phyloP scores from a whole-genome alignment of 2,329 filamentous ascomycete species.

The Keithomyces neogunnii region DNA sequence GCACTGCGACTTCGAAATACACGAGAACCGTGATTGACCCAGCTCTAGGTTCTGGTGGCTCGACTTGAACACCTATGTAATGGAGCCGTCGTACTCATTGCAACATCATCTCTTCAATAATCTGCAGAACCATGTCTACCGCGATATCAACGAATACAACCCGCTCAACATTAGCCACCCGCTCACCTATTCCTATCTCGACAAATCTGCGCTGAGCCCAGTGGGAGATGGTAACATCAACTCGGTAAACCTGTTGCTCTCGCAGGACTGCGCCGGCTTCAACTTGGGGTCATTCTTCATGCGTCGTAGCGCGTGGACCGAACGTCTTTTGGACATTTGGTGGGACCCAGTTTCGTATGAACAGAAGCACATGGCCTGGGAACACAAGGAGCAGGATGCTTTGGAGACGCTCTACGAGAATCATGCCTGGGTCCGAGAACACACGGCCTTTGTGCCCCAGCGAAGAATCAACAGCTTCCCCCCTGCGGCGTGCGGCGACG shows the following conservation, averaged over 20 bases:
- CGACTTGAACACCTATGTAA: conserved; percentile 94
- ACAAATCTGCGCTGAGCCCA: conserved; percentile 61
- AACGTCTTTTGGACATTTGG: conserved; percentile 89
- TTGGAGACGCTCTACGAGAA: conserved; percentile 84
- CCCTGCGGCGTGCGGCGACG: conserved; percentile 75
- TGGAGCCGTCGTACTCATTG: conserved; percentile 88
- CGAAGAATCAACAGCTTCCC: conserved; percentile 94
- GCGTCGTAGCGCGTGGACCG: conserved; percentile 77
- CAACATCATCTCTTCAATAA: conserved; percentile 85
- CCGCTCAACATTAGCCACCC: conserved; percentile 90
- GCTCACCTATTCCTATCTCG: conserved; percentile 64
- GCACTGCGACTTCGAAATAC: too few relatives aligned
- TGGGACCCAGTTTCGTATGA: conserved; percentile 98
- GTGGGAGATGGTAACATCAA: conserved; percentile 67
- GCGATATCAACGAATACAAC: conserved; percentile 95
- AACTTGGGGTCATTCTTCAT: conserved; percentile 96
- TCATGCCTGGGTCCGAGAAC: conserved; percentile 86
- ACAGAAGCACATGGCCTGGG: conserved; percentile 98
- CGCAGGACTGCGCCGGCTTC: conserved; percentile 93
- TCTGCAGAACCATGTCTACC: conserved; percentile 67
- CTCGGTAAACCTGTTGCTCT: conserved; percentile 80
- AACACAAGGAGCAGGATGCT: conserved; percentile 96
- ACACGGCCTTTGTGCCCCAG: conserved; percentile 83
- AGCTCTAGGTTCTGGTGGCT: conserved; percentile 91
- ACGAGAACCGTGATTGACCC: too few relatives aligned